These are phyloP conservation scores for Trichoderma citrinoviride DNA, from an alignment of 2,329 filamentous ascomycete species.

Conservation along the genomic window DNA sequence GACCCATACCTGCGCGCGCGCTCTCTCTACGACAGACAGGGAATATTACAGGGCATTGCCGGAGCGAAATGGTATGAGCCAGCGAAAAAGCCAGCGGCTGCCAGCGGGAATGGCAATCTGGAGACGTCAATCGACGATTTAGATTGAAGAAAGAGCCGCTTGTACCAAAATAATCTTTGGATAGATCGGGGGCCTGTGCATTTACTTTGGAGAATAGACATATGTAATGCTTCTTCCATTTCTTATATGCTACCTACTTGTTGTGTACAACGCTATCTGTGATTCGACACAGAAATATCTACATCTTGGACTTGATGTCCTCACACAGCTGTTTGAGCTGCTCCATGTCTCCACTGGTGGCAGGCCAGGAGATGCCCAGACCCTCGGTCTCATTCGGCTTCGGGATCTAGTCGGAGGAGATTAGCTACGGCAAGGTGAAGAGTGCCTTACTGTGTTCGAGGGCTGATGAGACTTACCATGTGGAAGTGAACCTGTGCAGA, in stretches of 20 bases:
- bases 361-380: constrained; percentile 76
- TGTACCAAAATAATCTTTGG: not conserved
- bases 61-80: constrained; percentile 48
- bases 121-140: constrained; percentile 19
- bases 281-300: constrained; percentile 27
- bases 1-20: constrained; percentile 84
- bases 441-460: not conserved
- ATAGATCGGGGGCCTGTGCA: not conserved
- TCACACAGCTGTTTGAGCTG: constrained; percentile 75
- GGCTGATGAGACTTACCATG: constrained; percentile 58
- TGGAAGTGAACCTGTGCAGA: constrained; percentile 78
- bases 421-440: not conserved
- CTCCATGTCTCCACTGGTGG: constrained; percentile 73
- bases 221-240: not conserved
- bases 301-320: constrained; percentile 90
- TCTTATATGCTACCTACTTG: not conserved
- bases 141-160: constrained; percentile 10
- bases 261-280: not conserved
- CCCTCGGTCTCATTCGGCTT: constrained; percentile 86
- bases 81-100: not conserved
- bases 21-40: constrained; percentile 79
- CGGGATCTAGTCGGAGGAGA: constrained; percentile 63
- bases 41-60: constrained; percentile 66
- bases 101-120: not conserved
- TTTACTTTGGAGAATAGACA: constrained; percentile 5